Conservation (phyloP, 75 land plant species). For the Sequoia sempervirens region DNA sequence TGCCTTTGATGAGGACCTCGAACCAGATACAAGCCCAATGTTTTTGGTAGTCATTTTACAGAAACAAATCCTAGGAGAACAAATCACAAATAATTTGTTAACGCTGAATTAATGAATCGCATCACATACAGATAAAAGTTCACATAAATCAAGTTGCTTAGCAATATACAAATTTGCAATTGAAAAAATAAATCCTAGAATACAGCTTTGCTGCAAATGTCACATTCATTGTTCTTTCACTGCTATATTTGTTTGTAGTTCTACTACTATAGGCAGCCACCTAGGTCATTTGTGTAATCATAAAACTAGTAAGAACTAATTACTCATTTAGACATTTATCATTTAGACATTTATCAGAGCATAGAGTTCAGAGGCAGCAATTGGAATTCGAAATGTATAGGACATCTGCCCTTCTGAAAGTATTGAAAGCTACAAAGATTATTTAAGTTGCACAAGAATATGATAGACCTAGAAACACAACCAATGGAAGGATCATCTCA, state of each 20-base stretch:
- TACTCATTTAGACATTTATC: too few relatives aligned
- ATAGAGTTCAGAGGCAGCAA: neutral
- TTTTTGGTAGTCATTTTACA: constrained; percentile 1
- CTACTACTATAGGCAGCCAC: neutral
- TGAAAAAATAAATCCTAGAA: neutral
- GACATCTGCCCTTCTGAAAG: neutral
- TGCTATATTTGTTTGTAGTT: neutral
- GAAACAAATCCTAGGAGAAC: neutral
- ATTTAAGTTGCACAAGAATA: neutral
- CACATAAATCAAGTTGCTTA: too few relatives aligned
- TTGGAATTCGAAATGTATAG: neutral
- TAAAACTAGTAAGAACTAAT: neutral
- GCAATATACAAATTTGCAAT: neutral
- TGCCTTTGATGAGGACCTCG: constrained; percentile 1
- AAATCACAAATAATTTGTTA: neutral
- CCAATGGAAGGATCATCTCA: neutral
- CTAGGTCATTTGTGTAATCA: neutral
- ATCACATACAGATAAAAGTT: neutral
- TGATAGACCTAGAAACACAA: neutral
- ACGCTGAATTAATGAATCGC: neutral
- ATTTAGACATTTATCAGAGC: neutral
- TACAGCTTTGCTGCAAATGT: neutral
- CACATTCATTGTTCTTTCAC: neutral
- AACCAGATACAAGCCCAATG: constrained; percentile 1
- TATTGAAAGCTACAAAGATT: neutral